These are phyloP conservation scores for Fusarium proliferatum DNA, from an alignment of 2,329 filamentous ascomycete species.

Conservation along the genomic window DNA sequence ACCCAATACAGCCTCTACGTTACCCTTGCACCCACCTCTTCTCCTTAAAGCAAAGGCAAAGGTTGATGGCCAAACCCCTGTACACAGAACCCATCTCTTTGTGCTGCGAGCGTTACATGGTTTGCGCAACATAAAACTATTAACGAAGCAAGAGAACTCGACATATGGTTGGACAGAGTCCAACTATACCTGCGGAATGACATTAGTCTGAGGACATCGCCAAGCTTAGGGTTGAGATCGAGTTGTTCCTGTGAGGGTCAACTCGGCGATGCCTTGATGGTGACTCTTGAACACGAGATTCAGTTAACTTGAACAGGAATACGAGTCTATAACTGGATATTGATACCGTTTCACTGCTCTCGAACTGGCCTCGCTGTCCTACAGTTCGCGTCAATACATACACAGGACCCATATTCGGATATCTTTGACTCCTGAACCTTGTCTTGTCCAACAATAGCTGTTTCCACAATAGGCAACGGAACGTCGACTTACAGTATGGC, in stretches of 20 bases:
- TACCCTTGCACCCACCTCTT: neutral
- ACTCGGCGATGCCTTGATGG: neutral
- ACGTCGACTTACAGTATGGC: neutral
- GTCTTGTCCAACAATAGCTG: slow-evolving; percentile 5
- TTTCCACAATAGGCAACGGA: slow-evolving; percentile 14
- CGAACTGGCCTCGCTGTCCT: slow-evolving; percentile 11
- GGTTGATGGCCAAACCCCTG: neutral
- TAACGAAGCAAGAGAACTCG: neutral
- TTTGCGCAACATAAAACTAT: neutral
- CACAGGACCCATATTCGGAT: slow-evolving; percentile 12
- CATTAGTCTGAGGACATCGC: neutral
- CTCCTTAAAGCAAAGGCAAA: neutral
- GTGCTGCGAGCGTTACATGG: neutral
- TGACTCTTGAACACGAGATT: slow-evolving; percentile 10
- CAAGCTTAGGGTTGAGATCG: slow-evolving; percentile 2
- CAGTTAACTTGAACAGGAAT: neutral
- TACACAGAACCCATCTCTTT: neutral
- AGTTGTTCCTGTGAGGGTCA: slow-evolving; percentile 6
- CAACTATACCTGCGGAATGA: neutral
- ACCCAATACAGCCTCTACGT: neutral
- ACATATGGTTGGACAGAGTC: neutral
- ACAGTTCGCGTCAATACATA: slow-evolving; percentile 10
- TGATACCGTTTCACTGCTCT: slow-evolving; percentile 10
- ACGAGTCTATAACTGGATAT: slow-evolving; percentile 4
- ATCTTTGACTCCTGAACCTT: neutral